Evolutionary conservation across 441 rosid genomes (phyloP).

Genomic region (Arabidopsis hybrid): DNA sequence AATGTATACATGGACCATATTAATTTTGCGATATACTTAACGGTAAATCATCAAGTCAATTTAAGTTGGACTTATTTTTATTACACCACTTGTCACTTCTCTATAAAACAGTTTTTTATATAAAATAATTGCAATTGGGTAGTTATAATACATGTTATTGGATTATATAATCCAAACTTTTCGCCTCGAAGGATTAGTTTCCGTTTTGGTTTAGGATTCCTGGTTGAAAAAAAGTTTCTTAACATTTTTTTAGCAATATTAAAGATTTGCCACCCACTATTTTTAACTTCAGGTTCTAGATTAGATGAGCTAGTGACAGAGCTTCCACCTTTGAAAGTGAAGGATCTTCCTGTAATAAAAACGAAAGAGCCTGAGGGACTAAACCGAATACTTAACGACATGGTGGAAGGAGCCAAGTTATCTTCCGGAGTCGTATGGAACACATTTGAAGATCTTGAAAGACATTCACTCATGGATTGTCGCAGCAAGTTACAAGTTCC

Average conservation of each 20-base stretch:
- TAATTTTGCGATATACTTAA: no score
- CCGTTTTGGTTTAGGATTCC: no score
- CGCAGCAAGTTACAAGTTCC: conserved; percentile 41
- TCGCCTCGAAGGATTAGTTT: background rate
- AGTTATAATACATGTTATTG: no score
- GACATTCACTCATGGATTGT: conserved; percentile 31
- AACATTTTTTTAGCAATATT: background rate
- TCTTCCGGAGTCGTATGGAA: conserved; percentile 60
- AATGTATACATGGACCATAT: no score
- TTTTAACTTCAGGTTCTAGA: conserved; percentile 16
- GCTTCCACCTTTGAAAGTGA: conserved; percentile 50
- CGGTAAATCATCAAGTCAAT: no score
- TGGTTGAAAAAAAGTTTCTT: background rate
- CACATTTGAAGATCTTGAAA: conserved; percentile 56
- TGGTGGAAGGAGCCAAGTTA: conserved; percentile 42
- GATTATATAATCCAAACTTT: no score
- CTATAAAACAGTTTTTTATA: no score
- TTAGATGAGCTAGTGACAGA: conserved; percentile 44
- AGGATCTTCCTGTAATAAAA: conserved; percentile 46
- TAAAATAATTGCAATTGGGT: no score
- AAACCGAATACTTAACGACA: background rate
- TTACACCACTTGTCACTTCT: no score
- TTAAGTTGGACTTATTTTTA: no score
- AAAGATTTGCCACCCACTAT: background rate
- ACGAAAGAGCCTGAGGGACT: conserved; percentile 31